These are phyloP conservation scores for Tremellales sp. DNA, from an alignment of 1,284 basidiomycete genomes.

Conservation along the genomic window DNA sequence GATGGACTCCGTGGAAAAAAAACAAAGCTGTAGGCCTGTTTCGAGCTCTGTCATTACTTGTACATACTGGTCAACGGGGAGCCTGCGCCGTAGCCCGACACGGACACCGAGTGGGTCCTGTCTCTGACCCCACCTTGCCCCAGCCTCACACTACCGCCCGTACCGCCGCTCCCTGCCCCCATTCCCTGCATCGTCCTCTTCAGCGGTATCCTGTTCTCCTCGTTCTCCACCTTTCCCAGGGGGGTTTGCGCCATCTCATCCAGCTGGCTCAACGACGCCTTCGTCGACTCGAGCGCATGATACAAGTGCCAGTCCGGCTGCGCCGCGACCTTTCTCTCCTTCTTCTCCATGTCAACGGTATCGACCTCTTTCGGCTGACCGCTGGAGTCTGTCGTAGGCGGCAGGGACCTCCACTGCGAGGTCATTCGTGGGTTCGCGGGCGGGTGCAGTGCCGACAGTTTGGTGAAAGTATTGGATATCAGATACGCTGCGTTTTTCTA, in stretches of 20 bases:
- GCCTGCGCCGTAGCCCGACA: too few species aligned
- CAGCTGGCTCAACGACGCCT: conserved; percentile 20
- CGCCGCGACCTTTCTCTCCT: conserved; percentile 3
- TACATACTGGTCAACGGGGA: too few species aligned
- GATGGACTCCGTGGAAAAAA: too few species aligned
- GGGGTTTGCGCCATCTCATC: conserved; percentile 20
- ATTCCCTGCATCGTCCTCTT: too few species aligned
- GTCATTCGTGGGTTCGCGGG: conserved; percentile 39
- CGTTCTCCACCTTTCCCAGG: conserved; percentile 9
- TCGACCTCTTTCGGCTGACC: background rate
- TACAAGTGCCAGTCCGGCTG: conserved; percentile 37
- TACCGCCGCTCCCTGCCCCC: too few species aligned
- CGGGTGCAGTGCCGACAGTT: conserved; percentile 31
- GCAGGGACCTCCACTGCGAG: conserved; percentile 33
- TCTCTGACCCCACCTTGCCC: too few species aligned
- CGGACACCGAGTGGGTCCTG: too few species aligned
- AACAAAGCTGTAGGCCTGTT: too few species aligned
- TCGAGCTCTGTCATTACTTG: too few species aligned
- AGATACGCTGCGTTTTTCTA: conserved; percentile 35
- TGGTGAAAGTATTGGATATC: conserved; percentile 32
- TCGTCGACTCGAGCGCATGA: conserved; percentile 34
- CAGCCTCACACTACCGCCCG: too few species aligned
- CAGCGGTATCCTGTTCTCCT: too few species aligned
- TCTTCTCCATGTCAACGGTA: background rate
- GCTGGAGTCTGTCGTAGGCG: conserved; percentile 10